phyloP scores from a whole-genome alignment of 1,139 yeast species.

The Meyerozyma guilliermondii region DNA sequence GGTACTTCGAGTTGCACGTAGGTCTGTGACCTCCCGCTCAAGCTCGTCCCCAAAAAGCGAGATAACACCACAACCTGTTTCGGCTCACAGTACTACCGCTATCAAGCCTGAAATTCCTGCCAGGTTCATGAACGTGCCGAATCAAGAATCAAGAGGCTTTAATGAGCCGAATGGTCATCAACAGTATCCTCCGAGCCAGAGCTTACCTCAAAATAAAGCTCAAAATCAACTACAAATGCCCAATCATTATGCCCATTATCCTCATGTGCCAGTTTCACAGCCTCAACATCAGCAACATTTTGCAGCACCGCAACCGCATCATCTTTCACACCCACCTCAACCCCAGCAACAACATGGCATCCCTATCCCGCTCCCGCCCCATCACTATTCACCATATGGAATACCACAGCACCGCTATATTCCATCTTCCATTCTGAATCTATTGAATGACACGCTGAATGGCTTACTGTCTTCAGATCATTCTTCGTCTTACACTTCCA shows the following conservation, averaged over 20 bases:
- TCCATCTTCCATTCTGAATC: slow-evolving; percentile 15
- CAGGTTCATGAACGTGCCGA: neutral
- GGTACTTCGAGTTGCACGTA: slow-evolving; percentile 22
- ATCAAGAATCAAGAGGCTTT: neutral
- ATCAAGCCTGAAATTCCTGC: slow-evolving; percentile 3
- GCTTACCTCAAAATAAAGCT: neutral
- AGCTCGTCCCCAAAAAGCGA: neutral
- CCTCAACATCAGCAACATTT: neutral
- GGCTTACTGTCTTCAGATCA: slow-evolving; percentile 1
- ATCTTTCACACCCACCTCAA: neutral
- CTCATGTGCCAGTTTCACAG: neutral
- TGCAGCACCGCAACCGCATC: neutral
- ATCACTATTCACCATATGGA: neutral
- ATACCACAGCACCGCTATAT: neutral
- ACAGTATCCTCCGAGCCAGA: neutral
- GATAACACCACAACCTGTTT: neutral
- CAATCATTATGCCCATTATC: neutral
- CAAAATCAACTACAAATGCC: neutral
- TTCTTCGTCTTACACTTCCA: neutral
- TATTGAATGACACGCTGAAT: slow-evolving; percentile 12
- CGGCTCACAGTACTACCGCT: neutral
- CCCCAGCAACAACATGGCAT: neutral
- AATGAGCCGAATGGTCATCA: neutral
- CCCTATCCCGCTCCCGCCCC: neutral
- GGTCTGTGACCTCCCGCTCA: slow-evolving; percentile 3